These are phyloP conservation scores for Monsonia emarginata DNA, from an alignment of 441 rosid species.

Conservation along the genomic window DNA sequence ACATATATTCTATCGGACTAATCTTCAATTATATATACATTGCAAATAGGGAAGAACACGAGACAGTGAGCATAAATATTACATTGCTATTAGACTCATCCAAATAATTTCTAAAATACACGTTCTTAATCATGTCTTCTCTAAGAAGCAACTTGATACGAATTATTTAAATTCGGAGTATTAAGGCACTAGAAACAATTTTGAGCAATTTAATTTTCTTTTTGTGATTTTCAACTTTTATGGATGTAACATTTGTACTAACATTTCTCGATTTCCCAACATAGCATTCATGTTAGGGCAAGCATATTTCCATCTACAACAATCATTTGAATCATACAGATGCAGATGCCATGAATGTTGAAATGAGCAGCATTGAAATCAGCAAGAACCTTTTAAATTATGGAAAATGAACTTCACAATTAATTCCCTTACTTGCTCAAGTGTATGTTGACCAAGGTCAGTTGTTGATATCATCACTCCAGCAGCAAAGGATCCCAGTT, in stretches of 20 bases:
- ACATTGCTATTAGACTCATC: too few species aligned
- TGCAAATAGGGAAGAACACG: neutral
- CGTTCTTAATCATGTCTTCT: neutral
- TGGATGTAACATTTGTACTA: neutral
- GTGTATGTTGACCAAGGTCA: constrained; percentile 85
- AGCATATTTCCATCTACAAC: neutral
- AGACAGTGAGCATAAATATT: neutral
- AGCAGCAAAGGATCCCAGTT: constrained; percentile 94
- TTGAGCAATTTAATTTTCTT: neutral
- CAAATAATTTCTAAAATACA: neutral
- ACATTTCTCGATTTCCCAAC: neutral
- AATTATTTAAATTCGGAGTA: neutral
- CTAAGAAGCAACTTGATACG: neutral
- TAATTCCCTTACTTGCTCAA: constrained; percentile 67
- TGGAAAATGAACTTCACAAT: constrained; percentile 14
- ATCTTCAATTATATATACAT: neutral
- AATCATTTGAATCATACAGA: neutral
- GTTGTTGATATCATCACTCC: constrained; percentile 97
- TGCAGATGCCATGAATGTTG: neutral
- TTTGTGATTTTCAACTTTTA: neutral
- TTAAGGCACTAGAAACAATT: neutral
- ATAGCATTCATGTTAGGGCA: neutral
- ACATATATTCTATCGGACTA: neutral
- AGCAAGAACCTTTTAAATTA: constrained; percentile 1
- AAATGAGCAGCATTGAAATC: constrained; percentile 4